Evolutionary conservation across 768 basidiomycete species (phyloP).

Genomic region (Trametes gibbosa): DNA sequence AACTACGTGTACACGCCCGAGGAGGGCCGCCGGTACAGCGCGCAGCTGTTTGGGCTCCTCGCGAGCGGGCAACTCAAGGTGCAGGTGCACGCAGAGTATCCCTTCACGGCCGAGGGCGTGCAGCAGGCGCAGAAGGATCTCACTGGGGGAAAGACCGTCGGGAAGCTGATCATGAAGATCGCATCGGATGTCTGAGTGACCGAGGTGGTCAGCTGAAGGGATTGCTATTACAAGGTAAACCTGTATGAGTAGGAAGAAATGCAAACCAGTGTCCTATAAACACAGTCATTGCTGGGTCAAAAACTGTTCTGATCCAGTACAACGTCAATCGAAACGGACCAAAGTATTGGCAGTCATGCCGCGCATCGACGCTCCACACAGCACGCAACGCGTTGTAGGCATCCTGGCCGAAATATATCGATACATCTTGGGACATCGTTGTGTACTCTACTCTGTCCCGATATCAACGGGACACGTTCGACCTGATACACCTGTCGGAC

Average conservation of each 20-base stretch:
- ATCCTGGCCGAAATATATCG: too few species aligned
- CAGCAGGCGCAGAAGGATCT: constrained; percentile 77
- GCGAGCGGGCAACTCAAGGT: constrained; percentile 60
- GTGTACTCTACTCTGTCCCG: background rate
- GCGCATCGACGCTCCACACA: too few species aligned
- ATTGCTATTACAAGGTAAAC: too few species aligned
- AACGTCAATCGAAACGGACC: too few species aligned
- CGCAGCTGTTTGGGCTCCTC: constrained; percentile 61
- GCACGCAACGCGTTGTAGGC: too few species aligned
- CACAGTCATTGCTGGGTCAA: too few species aligned
- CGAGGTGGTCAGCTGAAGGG: too few species aligned
- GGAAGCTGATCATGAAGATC: constrained; percentile 84
- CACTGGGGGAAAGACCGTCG: constrained; percentile 68
- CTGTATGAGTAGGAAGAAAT: too few species aligned
- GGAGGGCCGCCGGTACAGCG: constrained; percentile 67
- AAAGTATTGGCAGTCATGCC: too few species aligned
- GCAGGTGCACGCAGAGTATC: constrained; percentile 73
- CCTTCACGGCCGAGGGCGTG: constrained; percentile 79
- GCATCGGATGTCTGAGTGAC: constrained; percentile 14
- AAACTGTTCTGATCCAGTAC: too few species aligned
- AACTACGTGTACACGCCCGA: constrained; percentile 75
- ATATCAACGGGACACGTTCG: background rate
- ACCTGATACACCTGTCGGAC: too few species aligned
- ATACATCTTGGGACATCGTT: background rate
- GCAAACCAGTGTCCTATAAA: too few species aligned